Conservation (phyloP, 2,329 filamentous ascomycete genomes). For the Penicillium brasilianum region DNA sequence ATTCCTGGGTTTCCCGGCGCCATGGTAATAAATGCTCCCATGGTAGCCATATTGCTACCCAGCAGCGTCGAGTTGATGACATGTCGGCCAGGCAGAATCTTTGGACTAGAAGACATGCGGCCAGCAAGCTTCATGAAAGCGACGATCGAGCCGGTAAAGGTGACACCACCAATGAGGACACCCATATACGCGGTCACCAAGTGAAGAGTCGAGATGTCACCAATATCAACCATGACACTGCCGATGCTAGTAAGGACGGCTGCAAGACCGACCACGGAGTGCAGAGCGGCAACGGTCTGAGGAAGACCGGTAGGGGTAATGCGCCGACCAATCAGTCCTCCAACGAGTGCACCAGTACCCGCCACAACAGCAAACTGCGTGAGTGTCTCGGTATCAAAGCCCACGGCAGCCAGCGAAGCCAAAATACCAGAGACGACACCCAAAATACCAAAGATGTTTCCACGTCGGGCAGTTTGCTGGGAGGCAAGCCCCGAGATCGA, state of each 20-base stretch:
- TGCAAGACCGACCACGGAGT: constrained; percentile 87
- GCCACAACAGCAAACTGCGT: constrained; percentile 80
- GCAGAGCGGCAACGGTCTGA: constrained; percentile 85
- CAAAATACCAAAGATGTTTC: constrained; percentile 84
- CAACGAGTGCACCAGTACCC: constrained; percentile 69
- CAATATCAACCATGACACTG: constrained; percentile 76
- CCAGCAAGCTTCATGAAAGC: constrained; percentile 87
- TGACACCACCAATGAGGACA: constrained; percentile 84
- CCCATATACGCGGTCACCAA: constrained; percentile 86
- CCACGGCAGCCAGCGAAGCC: constrained; percentile 79
- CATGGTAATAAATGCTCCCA: constrained; percentile 82
- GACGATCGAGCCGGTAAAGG: constrained; percentile 88
- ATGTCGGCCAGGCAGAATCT: constrained; percentile 74
- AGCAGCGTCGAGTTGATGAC: constrained; percentile 75
- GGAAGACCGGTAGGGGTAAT: constrained; percentile 88
- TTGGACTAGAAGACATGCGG: constrained; percentile 77
- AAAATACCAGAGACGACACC: constrained; percentile 83
- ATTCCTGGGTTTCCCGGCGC: constrained; percentile 79
- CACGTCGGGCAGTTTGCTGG: constrained; percentile 80
- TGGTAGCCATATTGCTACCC: constrained; percentile 76
- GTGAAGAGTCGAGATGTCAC: constrained; percentile 75
- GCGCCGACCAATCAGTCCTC: constrained; percentile 78
- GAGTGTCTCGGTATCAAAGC: constrained; percentile 78
- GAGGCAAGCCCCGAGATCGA: constrained; percentile 82
- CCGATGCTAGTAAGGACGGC: constrained; percentile 88